These are phyloP conservation scores for Metschnikowia continentalis DNA, from an alignment of 805 yeast genomes.

Conservation along the genomic window DNA sequence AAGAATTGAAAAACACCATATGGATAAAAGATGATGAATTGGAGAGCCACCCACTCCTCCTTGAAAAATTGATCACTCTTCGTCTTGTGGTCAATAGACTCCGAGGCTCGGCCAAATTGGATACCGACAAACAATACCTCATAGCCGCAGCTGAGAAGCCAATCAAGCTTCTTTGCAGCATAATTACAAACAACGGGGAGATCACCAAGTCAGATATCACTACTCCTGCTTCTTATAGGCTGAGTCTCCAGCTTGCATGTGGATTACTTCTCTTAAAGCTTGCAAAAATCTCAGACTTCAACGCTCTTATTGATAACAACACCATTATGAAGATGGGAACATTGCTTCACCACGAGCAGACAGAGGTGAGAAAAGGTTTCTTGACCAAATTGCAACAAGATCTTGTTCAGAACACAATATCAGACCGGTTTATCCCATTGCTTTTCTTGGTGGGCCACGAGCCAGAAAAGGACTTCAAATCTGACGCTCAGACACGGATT, in stretches of 20 bases:
- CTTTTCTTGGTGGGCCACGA: slow-evolving; percentile 76
- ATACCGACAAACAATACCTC: slow-evolving; percentile 11
- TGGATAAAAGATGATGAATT: slow-evolving; percentile 49
- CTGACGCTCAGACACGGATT: slow-evolving; percentile 65
- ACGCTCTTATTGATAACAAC: slow-evolving; percentile 47
- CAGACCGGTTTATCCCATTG: slow-evolving; percentile 63
- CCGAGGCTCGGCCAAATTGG: slow-evolving; percentile 34
- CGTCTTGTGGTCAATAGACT: slow-evolving; percentile 59
- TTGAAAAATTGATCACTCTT: slow-evolving; percentile 50
- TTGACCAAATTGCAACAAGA: slow-evolving; percentile 47
- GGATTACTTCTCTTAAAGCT: slow-evolving; percentile 63
- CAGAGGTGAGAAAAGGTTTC: slow-evolving; percentile 52
- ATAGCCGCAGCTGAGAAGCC: slow-evolving; percentile 28
- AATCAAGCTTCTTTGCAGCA: slow-evolving; percentile 60
- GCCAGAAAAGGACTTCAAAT: slow-evolving; percentile 50
- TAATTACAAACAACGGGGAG: slow-evolving; percentile 77
- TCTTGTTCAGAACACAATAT: slow-evolving; percentile 48
- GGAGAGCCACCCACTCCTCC: slow-evolving; percentile 26
- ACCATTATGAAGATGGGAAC: slow-evolving; percentile 52
- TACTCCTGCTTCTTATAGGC: slow-evolving; percentile 61
- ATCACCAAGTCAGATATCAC: slow-evolving; percentile 50
- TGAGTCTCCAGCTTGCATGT: slow-evolving; percentile 61
- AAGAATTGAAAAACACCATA: slow-evolving; percentile 21
- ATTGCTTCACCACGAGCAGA: slow-evolving; percentile 63
- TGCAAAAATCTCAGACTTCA: slow-evolving; percentile 52